A percentile compares a stretch with the other conserved stretches of the same genome.
These are phyloP conservation scores for Xerocomus amazonicus DNA, from an alignment of 1,284 basidiomycete species.

Conservation along the genomic window DNA sequence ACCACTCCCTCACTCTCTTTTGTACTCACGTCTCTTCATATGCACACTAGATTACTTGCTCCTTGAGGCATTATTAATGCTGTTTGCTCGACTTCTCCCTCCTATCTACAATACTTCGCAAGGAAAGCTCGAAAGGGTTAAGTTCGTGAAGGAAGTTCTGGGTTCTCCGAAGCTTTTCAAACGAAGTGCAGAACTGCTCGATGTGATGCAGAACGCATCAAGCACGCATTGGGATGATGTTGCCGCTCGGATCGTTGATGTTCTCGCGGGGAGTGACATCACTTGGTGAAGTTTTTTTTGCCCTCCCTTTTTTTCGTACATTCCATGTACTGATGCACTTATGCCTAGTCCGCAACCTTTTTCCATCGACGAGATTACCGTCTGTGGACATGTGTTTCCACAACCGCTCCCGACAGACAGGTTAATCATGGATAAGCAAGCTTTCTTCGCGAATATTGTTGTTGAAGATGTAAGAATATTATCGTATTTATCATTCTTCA, in stretches of 20 bases:
- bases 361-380: conserved; percentile 38
- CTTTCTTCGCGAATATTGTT: conserved; percentile 48
- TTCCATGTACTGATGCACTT: conserved; percentile 3
- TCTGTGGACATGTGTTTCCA: conserved; percentile 35
- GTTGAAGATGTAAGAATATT: conserved; percentile 19
- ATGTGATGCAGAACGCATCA: conserved; percentile 41
- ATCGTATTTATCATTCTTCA: conserved; percentile 13
- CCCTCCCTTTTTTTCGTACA: not conserved
- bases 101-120: conserved; percentile 33
- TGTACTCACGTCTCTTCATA: conserved; percentile 3
- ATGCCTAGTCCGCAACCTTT: conserved; percentile 58
- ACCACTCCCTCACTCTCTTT: not conserved
- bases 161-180: conserved; percentile 31
- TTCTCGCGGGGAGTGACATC: conserved; percentile 44
- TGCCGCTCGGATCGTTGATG: conserved; percentile 44
- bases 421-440: conserved; percentile 50
- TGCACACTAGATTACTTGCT: conserved; percentile 47
- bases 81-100: conserved; percentile 57
- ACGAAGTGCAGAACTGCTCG: conserved; percentile 38
- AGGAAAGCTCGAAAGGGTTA: conserved; percentile 37
- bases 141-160: conserved; percentile 54
- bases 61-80: conserved; percentile 51
- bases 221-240: conserved; percentile 53
- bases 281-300: conserved; percentile 41
- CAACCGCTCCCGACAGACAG: conserved; percentile 39